Conservation (phyloP, 148 eudicot species). For the Camellia lanceoleosa region DNA sequence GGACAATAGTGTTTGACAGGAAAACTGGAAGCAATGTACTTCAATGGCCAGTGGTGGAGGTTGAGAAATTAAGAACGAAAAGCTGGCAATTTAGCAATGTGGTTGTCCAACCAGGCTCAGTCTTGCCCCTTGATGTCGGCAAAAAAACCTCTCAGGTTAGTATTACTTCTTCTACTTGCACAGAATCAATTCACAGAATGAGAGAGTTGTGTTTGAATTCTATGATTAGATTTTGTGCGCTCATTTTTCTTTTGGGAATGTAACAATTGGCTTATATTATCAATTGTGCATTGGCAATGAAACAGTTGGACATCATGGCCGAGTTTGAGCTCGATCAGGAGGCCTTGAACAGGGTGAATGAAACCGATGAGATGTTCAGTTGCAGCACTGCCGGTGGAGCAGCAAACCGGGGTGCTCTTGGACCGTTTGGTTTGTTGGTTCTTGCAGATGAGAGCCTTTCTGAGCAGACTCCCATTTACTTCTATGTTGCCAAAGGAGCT, state of each 20-base stretch:
- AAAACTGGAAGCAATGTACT: conserved; percentile 68
- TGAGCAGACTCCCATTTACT: conserved; percentile 57
- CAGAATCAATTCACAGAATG: too few species aligned
- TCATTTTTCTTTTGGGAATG: too few species aligned
- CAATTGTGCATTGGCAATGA: background rate
- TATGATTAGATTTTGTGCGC: too few species aligned
- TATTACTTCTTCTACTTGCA: background rate
- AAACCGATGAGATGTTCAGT: conserved; percentile 21
- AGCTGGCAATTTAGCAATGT: conserved; percentile 30
- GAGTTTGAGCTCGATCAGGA: conserved; percentile 43
- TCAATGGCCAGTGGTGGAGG: conserved; percentile 79
- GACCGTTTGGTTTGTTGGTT: conserved; percentile 58
- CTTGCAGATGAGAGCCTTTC: conserved; percentile 26
- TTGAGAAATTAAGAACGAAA: conserved; percentile 55
- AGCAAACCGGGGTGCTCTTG: conserved; percentile 48
- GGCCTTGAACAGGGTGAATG: conserved; percentile 26
- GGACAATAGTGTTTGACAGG: conserved; percentile 61
- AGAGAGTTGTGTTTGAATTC: too few species aligned
- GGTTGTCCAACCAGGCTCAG: conserved; percentile 56
- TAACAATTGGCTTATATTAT: too few species aligned
- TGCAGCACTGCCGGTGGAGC: conserved; percentile 46
- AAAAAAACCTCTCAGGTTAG: conserved; percentile 62
- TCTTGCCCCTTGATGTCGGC: conserved; percentile 49
- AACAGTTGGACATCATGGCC: conserved; percentile 52
- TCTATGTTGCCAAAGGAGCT: conserved; percentile 40